phyloP scores from a whole-genome alignment of 805 yeast genomes.

The Saccharomyces mikatae region DNA sequence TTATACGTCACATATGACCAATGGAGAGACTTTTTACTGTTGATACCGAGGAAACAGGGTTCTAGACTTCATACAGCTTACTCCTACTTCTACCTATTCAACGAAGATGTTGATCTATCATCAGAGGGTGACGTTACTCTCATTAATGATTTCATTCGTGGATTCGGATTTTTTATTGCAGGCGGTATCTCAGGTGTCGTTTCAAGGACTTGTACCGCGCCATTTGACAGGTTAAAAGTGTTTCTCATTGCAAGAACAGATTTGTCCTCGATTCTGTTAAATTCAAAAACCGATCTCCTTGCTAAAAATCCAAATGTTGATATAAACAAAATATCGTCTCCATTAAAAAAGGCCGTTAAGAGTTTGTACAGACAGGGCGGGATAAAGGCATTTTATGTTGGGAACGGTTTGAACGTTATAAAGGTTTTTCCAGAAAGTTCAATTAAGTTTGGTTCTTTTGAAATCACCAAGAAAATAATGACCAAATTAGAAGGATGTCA shows the following conservation, averaged over 20 bases:
- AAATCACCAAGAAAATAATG: conserved; percentile 68
- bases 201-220: conserved; percentile 94
- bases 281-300: conserved; percentile 42
- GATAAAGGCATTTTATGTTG: conserved; percentile 78
- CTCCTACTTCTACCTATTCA: conserved; percentile 46
- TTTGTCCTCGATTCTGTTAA: conserved; percentile 58
- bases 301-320: conserved; percentile 35
- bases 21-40: conserved; percentile 72
- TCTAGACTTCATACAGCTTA: conserved; percentile 77
- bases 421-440: conserved; percentile 97
- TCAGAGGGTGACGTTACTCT: conserved; percentile 91
- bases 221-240: conserved; percentile 90
- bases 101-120: conserved; percentile 72
- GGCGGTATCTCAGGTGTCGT: conserved; percentile 96
- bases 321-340: conserved; percentile 52
- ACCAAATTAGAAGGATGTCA: conserved; percentile 68
- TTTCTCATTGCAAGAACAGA: conserved; percentile 88
- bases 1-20: conserved; percentile 77
- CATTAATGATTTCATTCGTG: conserved; percentile 67
- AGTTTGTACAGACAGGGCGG: conserved; percentile 87
- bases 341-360: conserved; percentile 70
- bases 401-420: conserved; percentile 86
- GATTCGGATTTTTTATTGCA: conserved; percentile 84
- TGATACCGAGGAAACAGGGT: conserved; percentile 75
- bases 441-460: conserved; percentile 94